phyloP scores from a whole-genome alignment of 2,329 filamentous ascomycete species.

The Aspergillus awamori region DNA sequence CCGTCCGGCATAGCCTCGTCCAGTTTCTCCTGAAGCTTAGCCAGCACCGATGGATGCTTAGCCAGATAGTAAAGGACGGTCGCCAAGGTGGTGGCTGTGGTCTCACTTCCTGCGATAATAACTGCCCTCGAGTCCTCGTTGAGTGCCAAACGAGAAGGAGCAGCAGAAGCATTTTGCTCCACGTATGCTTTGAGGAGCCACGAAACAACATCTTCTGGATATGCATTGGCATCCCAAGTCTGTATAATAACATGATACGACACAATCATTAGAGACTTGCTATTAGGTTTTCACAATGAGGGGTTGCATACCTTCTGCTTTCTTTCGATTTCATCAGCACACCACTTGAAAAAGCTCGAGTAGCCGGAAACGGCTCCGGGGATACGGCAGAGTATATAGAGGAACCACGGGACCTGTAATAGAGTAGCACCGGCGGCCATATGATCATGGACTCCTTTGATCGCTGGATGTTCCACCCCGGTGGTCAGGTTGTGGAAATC shows the following conservation, averaged over 20 bases:
- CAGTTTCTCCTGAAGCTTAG: constrained; percentile 10
- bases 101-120: constrained; percentile 30
- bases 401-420: constrained; percentile 27
- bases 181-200: constrained; percentile 17
- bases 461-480: constrained; percentile 21
- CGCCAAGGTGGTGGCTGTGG: constrained; percentile 14
- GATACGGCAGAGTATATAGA: constrained; percentile 2
- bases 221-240: constrained; percentile 10
- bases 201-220: constrained; percentile 22
- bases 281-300: neutral
- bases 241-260: neutral
- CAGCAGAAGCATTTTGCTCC: constrained; percentile 16
- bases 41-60: neutral
- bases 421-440: constrained; percentile 24
- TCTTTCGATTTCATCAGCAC: neutral
- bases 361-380: neutral
- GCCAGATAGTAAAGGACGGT: constrained; percentile 12
- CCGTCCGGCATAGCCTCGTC: constrained; percentile 1
- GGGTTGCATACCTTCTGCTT: neutral
- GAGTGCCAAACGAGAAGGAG: constrained; percentile 10
- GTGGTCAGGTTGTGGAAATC: constrained; percentile 39
- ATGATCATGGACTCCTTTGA: constrained; percentile 21
- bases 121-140: constrained; percentile 26
- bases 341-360: neutral
- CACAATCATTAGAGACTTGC: neutral